Evolutionary conservation across 1,284 basidiomycete species (phyloP), one percentile per base, ranked within the genome.

Genomic region (Retiboletus flavoniger): DNA sequence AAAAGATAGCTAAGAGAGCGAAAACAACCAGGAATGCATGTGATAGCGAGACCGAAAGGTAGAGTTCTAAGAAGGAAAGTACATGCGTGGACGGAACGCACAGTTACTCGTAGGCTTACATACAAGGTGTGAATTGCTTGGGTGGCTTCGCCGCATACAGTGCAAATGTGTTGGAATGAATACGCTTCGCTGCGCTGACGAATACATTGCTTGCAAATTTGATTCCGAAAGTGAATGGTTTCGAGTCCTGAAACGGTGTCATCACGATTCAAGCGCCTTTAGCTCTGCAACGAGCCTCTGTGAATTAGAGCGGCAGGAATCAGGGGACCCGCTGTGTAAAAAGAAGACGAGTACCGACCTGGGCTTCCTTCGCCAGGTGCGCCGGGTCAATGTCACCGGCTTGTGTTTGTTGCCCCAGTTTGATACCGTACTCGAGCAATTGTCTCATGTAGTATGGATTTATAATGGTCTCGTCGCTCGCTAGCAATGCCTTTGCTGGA

Each of bases 401-500:
- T 56, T 70, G 66, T 19, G 67, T 59, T 54, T 70, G 62, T 51
- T 64, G 60, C 19, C 84, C 85, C 2, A 86, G 73, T 51, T 72
- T 76, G 51, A 89, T 82, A 8, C 84, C 85, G 63, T 89, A 87
- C 58, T 78, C 65, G 35, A 90, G 71, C 34, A 90, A 67, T 60
- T 90, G 88, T 48, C 73, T 72, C 87, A 90, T 89, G 69, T 85
- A 89, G 65, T 84, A 80, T 3, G 85, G 82, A 60, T 85, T 85
- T 63, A 90, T 90, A 53, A 89, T 75, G 0, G 84, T 82, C 67
- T 90, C 85, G 56, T 88, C 79, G 1, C 72, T 66, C 6, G 69
- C 74, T 14, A 85, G 65, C 26, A 74, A 59, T 5, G 74, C 63
- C 32, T 74, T 68, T 8, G 65, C 64, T 53, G 65, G 57, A 36